A percentile compares a stretch with the other conserved stretches of the same genome.
Evolutionary conservation across 768 basidiomycete species (phyloP).

Genomic region (Cystofilobasidium ferigula): DNA sequence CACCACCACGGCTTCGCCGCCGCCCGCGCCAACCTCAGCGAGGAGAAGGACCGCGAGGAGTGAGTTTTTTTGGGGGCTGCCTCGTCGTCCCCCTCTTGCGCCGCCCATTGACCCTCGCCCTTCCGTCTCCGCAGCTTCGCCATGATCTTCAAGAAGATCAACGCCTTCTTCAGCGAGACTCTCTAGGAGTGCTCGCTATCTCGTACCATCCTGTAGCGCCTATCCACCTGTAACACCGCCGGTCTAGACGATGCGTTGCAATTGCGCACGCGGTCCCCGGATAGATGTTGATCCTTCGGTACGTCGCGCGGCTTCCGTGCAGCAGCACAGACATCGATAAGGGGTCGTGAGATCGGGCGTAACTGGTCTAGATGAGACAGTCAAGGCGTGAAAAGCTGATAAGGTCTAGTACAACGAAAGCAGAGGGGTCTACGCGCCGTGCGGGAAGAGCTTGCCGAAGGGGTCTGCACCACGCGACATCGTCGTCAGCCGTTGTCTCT

Average conservation of each 20-base stretch:
- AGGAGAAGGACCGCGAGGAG: not conserved
- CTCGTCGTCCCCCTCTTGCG: not conserved
- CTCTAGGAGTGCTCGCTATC: not conserved
- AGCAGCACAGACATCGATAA: too few relatives aligned
- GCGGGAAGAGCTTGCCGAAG: not conserved
- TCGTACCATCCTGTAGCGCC: too few relatives aligned
- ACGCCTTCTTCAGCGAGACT: not conserved
- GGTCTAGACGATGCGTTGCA: too few relatives aligned
- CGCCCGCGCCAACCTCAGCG: slow-evolving; percentile 16
- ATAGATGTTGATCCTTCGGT: too few relatives aligned
- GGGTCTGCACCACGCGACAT: not conserved
- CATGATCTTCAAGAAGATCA: not conserved
- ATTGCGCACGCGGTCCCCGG: too few relatives aligned
- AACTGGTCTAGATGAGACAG: too few relatives aligned
- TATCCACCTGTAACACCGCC: too few relatives aligned
- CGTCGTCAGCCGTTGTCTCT: not conserved
- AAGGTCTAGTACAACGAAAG: too few relatives aligned
- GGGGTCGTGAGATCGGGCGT: not conserved
- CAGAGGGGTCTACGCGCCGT: not conserved
- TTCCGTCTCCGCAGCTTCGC: not conserved
- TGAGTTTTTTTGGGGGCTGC: not conserved
- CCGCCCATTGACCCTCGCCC: not conserved
- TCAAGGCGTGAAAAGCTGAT: too few relatives aligned
- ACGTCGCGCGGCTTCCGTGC: too few relatives aligned
- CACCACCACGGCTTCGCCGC: slow-evolving; percentile 22